Base-by-base conservation (phyloP, 495 filamentous ascomycete species). In the Chaetomium fimeti region DNA sequence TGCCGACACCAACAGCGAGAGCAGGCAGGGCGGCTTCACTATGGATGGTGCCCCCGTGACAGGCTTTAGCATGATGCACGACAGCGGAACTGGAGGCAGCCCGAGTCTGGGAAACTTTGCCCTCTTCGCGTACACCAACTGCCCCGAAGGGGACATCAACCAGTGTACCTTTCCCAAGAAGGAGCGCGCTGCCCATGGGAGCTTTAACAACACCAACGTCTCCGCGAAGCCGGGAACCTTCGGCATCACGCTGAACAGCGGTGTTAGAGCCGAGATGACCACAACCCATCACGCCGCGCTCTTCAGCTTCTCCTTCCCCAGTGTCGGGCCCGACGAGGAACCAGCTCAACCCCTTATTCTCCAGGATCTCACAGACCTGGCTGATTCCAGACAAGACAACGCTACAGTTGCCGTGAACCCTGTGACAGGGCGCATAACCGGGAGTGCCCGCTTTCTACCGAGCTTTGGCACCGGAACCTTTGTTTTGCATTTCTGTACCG, bases 61-160 rank as follows among this genome's bases (percentile, higher is more conserved):
- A 2, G 90, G 89, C 0, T 91, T 92, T 74, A 88, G 78, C 58
- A 75, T 67, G 40, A 82, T 88, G 79, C 89, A 92, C 74, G 89
- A 91, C 71, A 87, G 83, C 47, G 89, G 89, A 0, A 91, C 88
- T 25, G 89, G 89, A 20, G 88, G 88, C 0, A 78, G 79, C 2
- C 83, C 88, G 11, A 88, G 84, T 25, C 74, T 93, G 52, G 90
- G 90, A 38, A 90, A 90, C 74, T 92, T 92, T 59, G 84, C 89
- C 6, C 77, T 92, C 1, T 92, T 93, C 63, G 81, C 88, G 2
- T 85, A 88, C 62, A 79, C 83, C 22, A 75, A 81, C 56, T 93
- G 90, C 63, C 82, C 85, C 0, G 79, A 77, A n/a, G 82, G 88
- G 55, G 83, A 89, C 63, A 69, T 91, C 61, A 79, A 88, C 66